Evolutionary conservation across 2,329 filamentous ascomycete species (phyloP).

Genomic region (Exophiala xenobiotica): DNA sequence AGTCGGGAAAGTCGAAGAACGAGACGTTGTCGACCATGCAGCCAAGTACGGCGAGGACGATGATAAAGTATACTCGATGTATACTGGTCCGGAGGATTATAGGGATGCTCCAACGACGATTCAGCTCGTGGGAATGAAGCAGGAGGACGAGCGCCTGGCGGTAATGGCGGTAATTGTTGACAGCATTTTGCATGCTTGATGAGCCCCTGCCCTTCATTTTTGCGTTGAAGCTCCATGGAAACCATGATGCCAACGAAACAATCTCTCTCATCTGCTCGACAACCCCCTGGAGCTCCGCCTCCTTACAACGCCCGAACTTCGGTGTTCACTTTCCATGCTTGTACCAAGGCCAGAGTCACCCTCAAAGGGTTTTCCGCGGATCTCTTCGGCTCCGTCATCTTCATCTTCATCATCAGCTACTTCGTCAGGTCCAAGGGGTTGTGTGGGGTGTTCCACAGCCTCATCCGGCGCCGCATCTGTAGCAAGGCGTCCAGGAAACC

Average conservation of each 20-base stretch:
- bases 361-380: conserved; percentile 30
- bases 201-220: neutral
- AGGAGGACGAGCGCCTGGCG: conserved; percentile 52
- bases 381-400: conserved; percentile 32
- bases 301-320: conserved; percentile 12
- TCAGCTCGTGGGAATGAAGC: conserved; percentile 54
- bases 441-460: conserved; percentile 6
- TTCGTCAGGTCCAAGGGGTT: conserved; percentile 18
- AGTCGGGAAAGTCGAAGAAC: conserved; percentile 48
- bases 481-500: conserved; percentile 28
- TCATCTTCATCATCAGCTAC: conserved; percentile 28
- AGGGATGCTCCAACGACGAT: conserved; percentile 52
- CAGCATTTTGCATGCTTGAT: conserved; percentile 4
- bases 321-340: conserved; percentile 41
- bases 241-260: no score
- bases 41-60: conserved; percentile 13
- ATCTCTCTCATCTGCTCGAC: neutral
- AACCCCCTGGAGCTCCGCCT: conserved; percentile 22
- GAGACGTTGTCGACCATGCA: conserved; percentile 46
- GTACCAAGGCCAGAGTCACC: conserved; percentile 56
- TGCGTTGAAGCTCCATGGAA: no score
- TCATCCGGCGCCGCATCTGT: conserved; percentile 3
- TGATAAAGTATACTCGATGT: conserved; percentile 9
- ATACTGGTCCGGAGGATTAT: conserved; percentile 42
- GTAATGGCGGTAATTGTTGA: conserved; percentile 9